These are phyloP conservation scores for Paramecium pentaurelia DNA, from an alignment of 73 alveolate genomes.

Conservation along the genomic window DNA sequence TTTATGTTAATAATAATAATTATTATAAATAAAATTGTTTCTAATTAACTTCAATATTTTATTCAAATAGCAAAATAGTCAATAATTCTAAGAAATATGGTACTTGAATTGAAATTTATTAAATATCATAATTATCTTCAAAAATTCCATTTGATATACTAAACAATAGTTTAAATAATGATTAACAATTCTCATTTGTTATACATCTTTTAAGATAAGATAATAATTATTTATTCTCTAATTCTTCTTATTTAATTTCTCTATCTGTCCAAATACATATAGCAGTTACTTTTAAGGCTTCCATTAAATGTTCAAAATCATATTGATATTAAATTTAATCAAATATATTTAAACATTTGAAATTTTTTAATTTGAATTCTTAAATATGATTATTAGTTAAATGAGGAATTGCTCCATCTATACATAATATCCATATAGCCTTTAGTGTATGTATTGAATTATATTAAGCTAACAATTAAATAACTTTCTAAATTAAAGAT, in stretches of 20 bases:
- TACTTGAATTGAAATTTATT: not conserved
- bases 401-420: not conserved
- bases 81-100: slow-evolving; percentile 12
- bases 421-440: not conserved
- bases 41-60: not conserved
- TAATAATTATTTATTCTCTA: not conserved
- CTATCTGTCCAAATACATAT: not conserved
- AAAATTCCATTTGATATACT: not conserved
- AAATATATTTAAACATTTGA: not conserved
- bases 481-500: not conserved
- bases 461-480: not conserved
- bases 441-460: not conserved
- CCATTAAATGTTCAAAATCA: not conserved
- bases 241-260: not conserved
- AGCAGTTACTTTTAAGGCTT: not conserved
- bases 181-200: not conserved
- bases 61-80: slow-evolving; percentile 12
- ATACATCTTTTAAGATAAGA: not conserved
- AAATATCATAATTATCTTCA: not conserved
- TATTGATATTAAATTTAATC: not conserved
- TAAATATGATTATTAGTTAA: not conserved
- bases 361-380: not conserved
- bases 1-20: not conserved
- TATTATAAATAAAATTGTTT: not conserved
- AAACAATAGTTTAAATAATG: not conserved